Percentiles rank a stretch among this genome's conserved stretches.
Evolutionary conservation across 2,329 filamentous ascomycete genomes (phyloP).

Genomic region (Didymella keratinophila): DNA sequence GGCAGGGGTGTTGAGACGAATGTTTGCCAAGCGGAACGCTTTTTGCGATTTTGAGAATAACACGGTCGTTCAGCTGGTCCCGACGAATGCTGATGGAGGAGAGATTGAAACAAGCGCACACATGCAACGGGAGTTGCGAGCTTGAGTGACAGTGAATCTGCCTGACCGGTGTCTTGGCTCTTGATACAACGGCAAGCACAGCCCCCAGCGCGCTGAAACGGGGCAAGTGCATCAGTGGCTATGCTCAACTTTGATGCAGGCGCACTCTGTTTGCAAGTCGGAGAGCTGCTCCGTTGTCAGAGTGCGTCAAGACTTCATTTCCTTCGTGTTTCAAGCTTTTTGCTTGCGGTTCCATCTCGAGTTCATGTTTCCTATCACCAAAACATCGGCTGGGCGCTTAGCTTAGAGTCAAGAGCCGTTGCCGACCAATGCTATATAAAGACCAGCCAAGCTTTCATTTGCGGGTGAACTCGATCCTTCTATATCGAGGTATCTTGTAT

Average conservation of each 20-base stretch:
- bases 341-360: not conserved
- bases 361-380: not conserved
- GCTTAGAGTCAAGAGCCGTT: constrained; percentile 8
- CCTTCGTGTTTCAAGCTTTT: constrained; percentile 1
- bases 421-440: constrained; percentile 29
- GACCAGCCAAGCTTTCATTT: constrained; percentile 22
- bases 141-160: constrained; percentile 34
- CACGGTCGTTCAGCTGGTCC: constrained; percentile 28
- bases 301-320: not conserved
- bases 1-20: constrained; percentile 36
- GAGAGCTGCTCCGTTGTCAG: constrained; percentile 5
- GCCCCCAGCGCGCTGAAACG: constrained; percentile 38
- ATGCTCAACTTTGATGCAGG: constrained; percentile 17
- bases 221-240: constrained; percentile 21
- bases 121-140: constrained; percentile 39
- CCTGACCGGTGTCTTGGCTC: constrained; percentile 30
- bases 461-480: constrained; percentile 2
- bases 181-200: constrained; percentile 43
- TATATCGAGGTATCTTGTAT: not conserved
- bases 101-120: constrained; percentile 41
- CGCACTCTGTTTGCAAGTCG: constrained; percentile 2
- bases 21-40: constrained; percentile 40
- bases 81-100: constrained; percentile 26
- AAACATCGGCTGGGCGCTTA: constrained; percentile 6
- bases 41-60: constrained; percentile 28